Base-by-base conservation (phyloP, 2,329 filamentous ascomycete species). In the Stagonosporopsis chrysanthemi region DNA sequence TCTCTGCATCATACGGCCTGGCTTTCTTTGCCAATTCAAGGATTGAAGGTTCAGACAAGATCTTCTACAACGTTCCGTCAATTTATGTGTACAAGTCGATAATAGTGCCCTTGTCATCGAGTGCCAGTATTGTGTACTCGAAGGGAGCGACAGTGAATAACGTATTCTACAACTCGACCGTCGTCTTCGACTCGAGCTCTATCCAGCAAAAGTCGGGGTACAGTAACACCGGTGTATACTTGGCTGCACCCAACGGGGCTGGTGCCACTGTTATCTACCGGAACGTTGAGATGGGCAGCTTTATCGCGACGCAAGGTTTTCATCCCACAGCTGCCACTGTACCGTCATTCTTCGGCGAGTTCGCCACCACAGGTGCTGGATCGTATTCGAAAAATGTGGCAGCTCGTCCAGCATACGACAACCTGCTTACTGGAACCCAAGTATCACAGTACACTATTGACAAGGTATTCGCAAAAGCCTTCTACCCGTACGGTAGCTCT, bases 1-100 rank as follows among this genome's bases (percentile, higher is more conserved):
- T 75, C 7, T 70, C 63, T 4, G 62, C 71, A 5, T 66, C 70
- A 1, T 62, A 65, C 9, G 76, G 77, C 3, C 66, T 76, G 0
- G 74, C 71, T 1, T 60, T 82, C 24, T 73, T 82, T 23, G 78
- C 78, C 8, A 75, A 80, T 58, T 80, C 78, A 0, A 81, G 81
- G 52, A 71, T 82, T 8, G 78, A 82, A 55, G 79, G 77, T 2
- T 60, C 71, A 6, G 76, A 79, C 45, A 80, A 80, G 60, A 60
- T 79, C 1, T 73, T 82, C 46, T 78, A 76, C 54, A 74, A 76
- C 33, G 77, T 74, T 11, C 73, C 76, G 0, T 76, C 75, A 11
- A 55, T 79, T 0, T 82, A 81, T 52, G 59, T 82, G 0, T 82
- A 77, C 54, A 73, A 74, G 9, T 78, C 80, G 0, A 79, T 75